A percentile compares a stretch with the other conserved stretches of the same genome.
These are phyloP conservation scores for Tuber borchii DNA, from an alignment of 495 filamentous ascomycete genomes.

Conservation along the genomic window DNA sequence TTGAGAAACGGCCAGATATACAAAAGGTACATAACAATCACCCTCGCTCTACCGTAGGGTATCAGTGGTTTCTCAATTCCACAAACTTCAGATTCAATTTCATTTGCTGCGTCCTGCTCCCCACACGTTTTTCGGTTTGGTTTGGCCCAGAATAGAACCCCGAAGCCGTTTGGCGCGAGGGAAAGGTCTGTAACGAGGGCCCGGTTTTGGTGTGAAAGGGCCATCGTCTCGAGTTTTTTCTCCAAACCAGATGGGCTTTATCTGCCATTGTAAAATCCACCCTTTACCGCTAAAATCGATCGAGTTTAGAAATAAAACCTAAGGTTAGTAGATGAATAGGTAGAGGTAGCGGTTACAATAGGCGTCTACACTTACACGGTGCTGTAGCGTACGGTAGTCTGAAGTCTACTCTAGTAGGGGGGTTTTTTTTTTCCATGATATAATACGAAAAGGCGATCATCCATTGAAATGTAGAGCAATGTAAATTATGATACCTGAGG, in stretches of 20 bases:
- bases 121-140: not conserved
- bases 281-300: not conserved
- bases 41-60: not conserved
- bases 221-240: too few species aligned
- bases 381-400: not conserved
- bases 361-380: too few species aligned
- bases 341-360: not conserved
- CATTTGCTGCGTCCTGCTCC: not conserved
- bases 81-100: not conserved
- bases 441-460: not conserved
- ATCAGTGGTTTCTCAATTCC: not conserved
- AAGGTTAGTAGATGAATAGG: not conserved
- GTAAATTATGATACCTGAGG: not conserved
- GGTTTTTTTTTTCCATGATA: not conserved
- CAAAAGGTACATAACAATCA: too few species aligned
- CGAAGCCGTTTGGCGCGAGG: not conserved
- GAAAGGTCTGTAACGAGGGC: not conserved
- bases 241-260: too few species aligned
- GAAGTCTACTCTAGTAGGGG: too few species aligned
- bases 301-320: not conserved
- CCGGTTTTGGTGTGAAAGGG: too few species aligned
- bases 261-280: too few species aligned
- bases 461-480: not conserved
- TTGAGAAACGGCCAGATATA: not conserved
- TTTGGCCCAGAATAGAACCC: not conserved